These are phyloP conservation scores for Bruguiera hainesii DNA, from an alignment of 441 rosid species.

Conservation along the genomic window DNA sequence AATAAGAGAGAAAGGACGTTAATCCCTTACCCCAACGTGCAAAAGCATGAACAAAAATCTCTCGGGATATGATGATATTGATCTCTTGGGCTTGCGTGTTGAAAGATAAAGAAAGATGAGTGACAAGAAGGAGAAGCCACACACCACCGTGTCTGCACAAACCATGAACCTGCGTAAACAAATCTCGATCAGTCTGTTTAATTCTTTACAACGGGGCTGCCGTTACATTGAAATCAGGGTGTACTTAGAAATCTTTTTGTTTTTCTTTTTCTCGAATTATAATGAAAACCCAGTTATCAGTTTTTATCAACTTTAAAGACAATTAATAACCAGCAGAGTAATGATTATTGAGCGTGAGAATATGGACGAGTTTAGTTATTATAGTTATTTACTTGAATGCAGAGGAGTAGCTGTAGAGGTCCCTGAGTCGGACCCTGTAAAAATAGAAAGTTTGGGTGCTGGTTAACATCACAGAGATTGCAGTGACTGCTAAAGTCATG, in stretches of 20 bases:
- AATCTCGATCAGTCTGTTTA: neutral
- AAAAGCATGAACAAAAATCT: slow-evolving; percentile 34
- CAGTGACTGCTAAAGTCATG: slow-evolving; percentile 31
- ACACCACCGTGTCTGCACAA: slow-evolving; percentile 34
- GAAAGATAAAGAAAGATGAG: slow-evolving; percentile 26
- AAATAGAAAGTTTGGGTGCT: slow-evolving; percentile 25
- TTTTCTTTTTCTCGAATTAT: too few species aligned
- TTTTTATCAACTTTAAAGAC: too few species aligned
- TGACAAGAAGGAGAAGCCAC: slow-evolving; percentile 39
- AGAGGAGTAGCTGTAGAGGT: slow-evolving; percentile 39
- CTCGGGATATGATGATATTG: slow-evolving; percentile 15
- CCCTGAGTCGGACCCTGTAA: slow-evolving; percentile 26
- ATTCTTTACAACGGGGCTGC: too few species aligned
- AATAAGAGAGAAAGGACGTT: too few species aligned
- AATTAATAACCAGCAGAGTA: neutral
- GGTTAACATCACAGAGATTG: slow-evolving; percentile 38
- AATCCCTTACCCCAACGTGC: slow-evolving; percentile 47
- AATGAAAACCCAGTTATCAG: too few species aligned
- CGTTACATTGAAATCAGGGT: too few species aligned
- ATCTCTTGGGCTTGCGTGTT: slow-evolving; percentile 10
- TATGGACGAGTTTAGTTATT: neutral
- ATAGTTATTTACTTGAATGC: slow-evolving; percentile 38
- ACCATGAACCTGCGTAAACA: slow-evolving; percentile 42
- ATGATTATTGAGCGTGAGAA: neutral
- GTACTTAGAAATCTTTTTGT: too few species aligned